Evolutionary conservation across 2,329 filamentous ascomycete species (phyloP), one percentile per base, ranked within the genome.

Genomic region (Colletotrichum caudatum): DNA sequence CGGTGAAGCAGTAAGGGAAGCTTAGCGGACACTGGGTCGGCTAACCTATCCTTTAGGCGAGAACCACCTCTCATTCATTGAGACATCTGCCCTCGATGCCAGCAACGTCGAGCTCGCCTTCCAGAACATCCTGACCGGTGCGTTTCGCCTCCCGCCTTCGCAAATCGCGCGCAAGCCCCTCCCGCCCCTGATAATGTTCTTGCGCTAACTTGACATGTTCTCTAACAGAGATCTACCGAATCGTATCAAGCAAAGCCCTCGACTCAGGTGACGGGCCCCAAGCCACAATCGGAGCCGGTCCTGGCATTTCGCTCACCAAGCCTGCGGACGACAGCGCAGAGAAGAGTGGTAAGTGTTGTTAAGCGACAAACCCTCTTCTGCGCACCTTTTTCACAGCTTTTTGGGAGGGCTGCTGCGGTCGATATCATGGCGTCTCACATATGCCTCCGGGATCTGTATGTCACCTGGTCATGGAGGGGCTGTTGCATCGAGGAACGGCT

Each of bases 61-160:
- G 84, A 97, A 98, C 86, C 95, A 97, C 82, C 89, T 98, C 57
- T 98, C 95, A 63, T 99, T 99, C 84, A 99, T 99, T 83, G 96
- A 99, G 88, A 99, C 96, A 53, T 99, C 97, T 73, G 96, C 96
- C 75, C 92, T 99, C 78, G 96, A 99, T 81, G 96, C 96, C 78
- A 98, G 94, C 90, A 99, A 99, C 81, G 96, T 99, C 76, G 96
- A 99, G 86, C 91, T 98, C 80, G 96, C 96, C 73, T 98, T 99
- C 90, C 95, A 99, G 86, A 98, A 98, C 85, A 99, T 99, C 81
- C 88, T 99, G 81, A 99, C 96, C 81, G 95, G 95, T 98, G 89
- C 74, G 89, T 82, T 37, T 44, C 35, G n/a, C 54, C 64, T 29
- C 54, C 29, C 37, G 9, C 29, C 44, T 46, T 48, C 29, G 41